Evolutionary conservation across 306 rosid species (phyloP), one percentile per base, ranked within the genome.

Genomic region (Sicyos edulis): DNA sequence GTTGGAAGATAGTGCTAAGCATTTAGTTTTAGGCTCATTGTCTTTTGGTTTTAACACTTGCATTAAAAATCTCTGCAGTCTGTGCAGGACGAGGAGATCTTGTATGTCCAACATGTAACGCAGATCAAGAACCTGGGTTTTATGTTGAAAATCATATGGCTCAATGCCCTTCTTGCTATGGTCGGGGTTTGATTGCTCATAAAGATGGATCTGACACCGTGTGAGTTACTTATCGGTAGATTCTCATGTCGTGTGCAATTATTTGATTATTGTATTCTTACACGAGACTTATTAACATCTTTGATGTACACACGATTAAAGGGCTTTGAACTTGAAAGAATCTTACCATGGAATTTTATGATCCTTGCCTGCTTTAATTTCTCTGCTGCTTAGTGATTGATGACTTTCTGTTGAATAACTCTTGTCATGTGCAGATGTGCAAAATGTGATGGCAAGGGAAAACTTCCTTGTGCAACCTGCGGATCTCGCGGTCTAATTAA

Each of bases 131-230:
- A 85, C 88, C 85, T 81, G 99, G 99, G 78, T 78, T 74, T 74
- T 86, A 83, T 72, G 86, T 83, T 81, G 92, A 85, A 83, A 93
- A 88, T 80, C 97, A 83, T 82, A 81, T 87, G 99, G 59, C 65
- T 45, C 82, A 77, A 71, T 93, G 98, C 74, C 74, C 87, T 54
- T 74, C 83, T 82, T 93, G 99, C 86, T 68, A 88, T 61, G 96
- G 99, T 70, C 91, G 99, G 82, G 95, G 99, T 76, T 87, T 91
- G 81, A 84, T 93, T 78, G 99, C 99, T 78, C 99, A 88, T 77
- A 86, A 71, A 78, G 99, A 93, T 86, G 99, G 97, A 80, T 91
- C 99, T 72, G 99, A 93, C 78, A 74, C 97, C 45, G 56, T 81
- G 97, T 93, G 79, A 84, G 96, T 77, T 68, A 22, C 78, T 77